Conservation (phyloP, 148 eudicot species). For the Persicaria maculosa region DNA sequence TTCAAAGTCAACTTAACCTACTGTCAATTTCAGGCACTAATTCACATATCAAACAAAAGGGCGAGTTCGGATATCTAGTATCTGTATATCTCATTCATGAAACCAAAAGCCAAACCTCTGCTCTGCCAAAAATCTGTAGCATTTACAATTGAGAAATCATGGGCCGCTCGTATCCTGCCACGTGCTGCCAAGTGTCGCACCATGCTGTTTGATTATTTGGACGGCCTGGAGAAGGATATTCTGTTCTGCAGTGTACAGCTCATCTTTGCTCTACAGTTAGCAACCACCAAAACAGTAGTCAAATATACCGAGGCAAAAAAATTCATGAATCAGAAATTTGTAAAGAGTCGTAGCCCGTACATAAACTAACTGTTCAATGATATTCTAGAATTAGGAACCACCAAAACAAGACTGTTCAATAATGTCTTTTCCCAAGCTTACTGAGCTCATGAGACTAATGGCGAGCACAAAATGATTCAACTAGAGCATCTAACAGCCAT, state of each 20-base stretch:
- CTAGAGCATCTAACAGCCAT: not conserved
- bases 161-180: conserved; percentile 19
- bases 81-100: not conserved
- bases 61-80: not conserved
- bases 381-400: too few species aligned
- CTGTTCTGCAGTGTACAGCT: conserved; percentile 53
- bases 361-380: not conserved
- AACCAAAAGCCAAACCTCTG: not conserved
- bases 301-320: conserved; percentile 1
- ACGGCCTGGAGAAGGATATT: conserved; percentile 73
- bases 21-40: not conserved
- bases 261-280: conserved; percentile 56
- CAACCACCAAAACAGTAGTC: conserved; percentile 11
- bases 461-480: not conserved
- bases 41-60: not conserved
- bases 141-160: conserved; percentile 7
- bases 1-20: not conserved
- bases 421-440: not conserved
- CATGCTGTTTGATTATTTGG: conserved; percentile 70
- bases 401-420: too few species aligned
- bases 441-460: not conserved
- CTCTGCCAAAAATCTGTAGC: not conserved
- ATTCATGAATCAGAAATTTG: not conserved
- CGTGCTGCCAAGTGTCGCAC: conserved; percentile 53
- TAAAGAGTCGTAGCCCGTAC: too few species aligned